Evolutionary conservation across 2,329 filamentous ascomycete species (phyloP), one percentile per base, ranked within the genome.

Genomic region (Plenodomus tracheiphilus): DNA sequence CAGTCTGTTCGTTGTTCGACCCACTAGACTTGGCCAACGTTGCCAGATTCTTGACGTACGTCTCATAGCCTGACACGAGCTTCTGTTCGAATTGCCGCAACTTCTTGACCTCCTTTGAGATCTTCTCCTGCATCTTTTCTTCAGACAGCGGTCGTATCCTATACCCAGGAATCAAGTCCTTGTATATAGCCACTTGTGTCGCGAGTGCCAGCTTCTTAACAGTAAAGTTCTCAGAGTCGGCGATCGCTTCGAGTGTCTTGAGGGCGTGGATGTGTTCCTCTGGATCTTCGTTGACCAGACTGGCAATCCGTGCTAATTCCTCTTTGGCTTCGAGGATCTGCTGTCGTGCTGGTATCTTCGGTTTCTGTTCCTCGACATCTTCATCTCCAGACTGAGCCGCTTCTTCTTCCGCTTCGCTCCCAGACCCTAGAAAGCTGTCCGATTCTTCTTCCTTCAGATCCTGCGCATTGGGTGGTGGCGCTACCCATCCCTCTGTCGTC

Each of bases 161-260:
- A 71, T 99, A 99, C 18, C 94, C 94, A 0, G 94, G 94, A 50
- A 99, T 97, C 39, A 97, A 83, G 73, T 97, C 94, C 71, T 93
- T 96, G 79, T 93, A 99, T 11, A 97, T 85, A 0, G 92, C 84
- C 69, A 94, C 81, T 73, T 97, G 92, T 18, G 94, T 91, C 40
- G 87, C 89, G 56, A 99, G 77, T 6, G 89, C 86, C 52, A 99
- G 80, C 73, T 96, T 96, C 75, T 89, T 87, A 43, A 99, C 86
- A 2, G 87, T 85, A 13, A 82, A 72, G 54, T 92, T 85, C 13
- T 79, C 79, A 7, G 87, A 87, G 46, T 85, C 79, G 17, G 87
- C 86, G 59, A 96, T 83, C 62, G 88, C 83, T 25, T 86, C 86
- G 62, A 97, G 77, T 4, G 83, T 82, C 70, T 89, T 92, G 77